Evolutionary conservation across 2,329 filamentous ascomycete genomes (phyloP).

Genomic region (Sporothrix dimorphospora): DNA sequence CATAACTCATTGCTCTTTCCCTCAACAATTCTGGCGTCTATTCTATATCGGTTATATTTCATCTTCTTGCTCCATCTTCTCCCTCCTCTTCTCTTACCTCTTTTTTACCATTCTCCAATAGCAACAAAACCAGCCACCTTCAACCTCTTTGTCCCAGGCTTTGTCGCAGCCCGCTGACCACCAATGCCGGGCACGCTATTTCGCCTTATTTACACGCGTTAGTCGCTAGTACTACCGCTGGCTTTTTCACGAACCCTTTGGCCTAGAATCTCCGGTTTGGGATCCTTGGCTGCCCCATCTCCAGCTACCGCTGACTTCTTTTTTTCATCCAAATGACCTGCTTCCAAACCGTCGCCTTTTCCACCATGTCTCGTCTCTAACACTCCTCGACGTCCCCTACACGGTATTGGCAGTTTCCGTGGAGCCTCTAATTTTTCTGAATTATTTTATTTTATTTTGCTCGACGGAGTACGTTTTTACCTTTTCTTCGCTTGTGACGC

Average conservation of each 20-base stretch:
- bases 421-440: neutral
- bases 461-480: no score
- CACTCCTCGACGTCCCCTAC: neutral
- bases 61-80: neutral
- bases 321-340: constrained; percentile 18
- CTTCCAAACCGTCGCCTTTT: neutral
- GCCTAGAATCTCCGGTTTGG: neutral
- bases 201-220: constrained; percentile 3
- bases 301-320: neutral
- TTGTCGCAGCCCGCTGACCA: neutral
- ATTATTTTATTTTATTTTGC: neutral
- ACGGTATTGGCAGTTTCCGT: neutral
- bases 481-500: constrained; percentile 6
- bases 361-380: constrained; percentile 25
- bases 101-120: neutral
- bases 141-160: neutral
- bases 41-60: neutral
- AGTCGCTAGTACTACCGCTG: constrained; percentile 2
- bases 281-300: neutral
- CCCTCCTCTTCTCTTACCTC: neutral
- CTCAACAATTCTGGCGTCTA: neutral
- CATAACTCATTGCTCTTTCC: constrained; percentile 1
- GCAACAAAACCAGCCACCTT: neutral
- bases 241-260: neutral
- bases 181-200: constrained; percentile 5